Percentiles rank a stretch among this genome's conserved stretches.
Evolutionary conservation across 139 green algal genomes (phyloP).

Genomic region (Picochlorum sp.): DNA sequence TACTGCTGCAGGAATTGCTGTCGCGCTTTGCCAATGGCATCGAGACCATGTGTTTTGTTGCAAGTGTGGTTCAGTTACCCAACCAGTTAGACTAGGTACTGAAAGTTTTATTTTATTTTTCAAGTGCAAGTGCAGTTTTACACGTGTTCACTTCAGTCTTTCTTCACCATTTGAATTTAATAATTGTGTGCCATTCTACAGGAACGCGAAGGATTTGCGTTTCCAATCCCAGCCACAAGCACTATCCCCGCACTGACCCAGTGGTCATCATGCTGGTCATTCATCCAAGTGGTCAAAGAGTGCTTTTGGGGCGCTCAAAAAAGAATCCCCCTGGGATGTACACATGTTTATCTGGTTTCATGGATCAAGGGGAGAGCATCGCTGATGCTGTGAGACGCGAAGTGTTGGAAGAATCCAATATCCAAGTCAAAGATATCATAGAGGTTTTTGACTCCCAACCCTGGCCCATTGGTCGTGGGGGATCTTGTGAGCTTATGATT

Average conservation of each 20-base stretch:
- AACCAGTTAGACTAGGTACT: too few relatives aligned
- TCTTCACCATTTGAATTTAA: too few relatives aligned
- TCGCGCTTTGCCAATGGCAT: background rate
- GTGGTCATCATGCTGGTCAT: conserved; percentile 79
- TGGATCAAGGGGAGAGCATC: conserved; percentile 71
- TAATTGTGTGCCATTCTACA: background rate
- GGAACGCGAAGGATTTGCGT: conserved; percentile 52
- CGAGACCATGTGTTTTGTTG: background rate
- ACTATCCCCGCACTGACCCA: conserved; percentile 67
- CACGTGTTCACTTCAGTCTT: too few relatives aligned
- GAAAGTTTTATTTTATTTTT: too few relatives aligned
- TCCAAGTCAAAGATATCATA: conserved; percentile 25
- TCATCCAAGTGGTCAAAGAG: conserved; percentile 38
- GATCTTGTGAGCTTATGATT: conserved; percentile 78
- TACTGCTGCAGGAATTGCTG: background rate
- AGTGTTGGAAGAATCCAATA: conserved; percentile 51
- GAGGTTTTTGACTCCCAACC: conserved; percentile 49
- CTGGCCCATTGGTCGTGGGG: conserved; percentile 57
- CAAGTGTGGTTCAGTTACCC: background rate
- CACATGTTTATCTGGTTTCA: conserved; percentile 67
- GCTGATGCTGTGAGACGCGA: conserved; percentile 66
- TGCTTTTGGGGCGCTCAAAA: conserved; percentile 47
- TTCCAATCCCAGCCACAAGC: conserved; percentile 30
- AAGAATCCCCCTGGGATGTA: conserved; percentile 50
- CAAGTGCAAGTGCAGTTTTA: too few relatives aligned